These are phyloP conservation scores for Rhodotorula taiwanensis DNA, from an alignment of 768 basidiomycete species.

Conservation along the genomic window DNA sequence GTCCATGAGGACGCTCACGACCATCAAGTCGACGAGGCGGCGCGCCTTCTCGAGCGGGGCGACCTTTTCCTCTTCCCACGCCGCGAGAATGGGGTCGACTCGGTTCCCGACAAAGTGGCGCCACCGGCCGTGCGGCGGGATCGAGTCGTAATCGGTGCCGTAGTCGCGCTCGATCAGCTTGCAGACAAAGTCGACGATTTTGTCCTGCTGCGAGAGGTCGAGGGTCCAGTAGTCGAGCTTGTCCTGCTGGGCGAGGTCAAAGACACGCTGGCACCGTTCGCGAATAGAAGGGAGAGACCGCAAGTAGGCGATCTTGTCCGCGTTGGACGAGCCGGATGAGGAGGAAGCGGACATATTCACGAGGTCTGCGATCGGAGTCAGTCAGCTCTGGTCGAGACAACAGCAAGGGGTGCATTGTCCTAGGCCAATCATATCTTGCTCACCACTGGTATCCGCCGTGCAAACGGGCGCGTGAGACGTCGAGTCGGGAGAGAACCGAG, in stretches of 20 bases:
- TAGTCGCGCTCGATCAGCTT: slow-evolving; percentile 57
- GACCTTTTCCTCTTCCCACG: slow-evolving; percentile 28
- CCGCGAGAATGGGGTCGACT: slow-evolving; percentile 37
- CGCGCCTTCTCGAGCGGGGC: slow-evolving; percentile 53
- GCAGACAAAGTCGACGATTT: slow-evolving; percentile 46
- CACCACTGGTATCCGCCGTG: too few species aligned
- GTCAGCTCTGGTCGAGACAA: too few species aligned
- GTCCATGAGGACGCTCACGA: slow-evolving; percentile 85
- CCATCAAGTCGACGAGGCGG: slow-evolving; percentile 78
- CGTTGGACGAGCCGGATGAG: background rate
- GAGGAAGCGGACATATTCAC: background rate
- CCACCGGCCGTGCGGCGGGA: slow-evolving; percentile 63
- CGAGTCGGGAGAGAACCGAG: too few species aligned
- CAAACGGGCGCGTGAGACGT: too few species aligned
- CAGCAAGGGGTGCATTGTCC: too few species aligned
- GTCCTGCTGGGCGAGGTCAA: slow-evolving; percentile 65
- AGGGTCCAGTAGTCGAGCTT: slow-evolving; percentile 81
- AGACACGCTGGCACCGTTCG: slow-evolving; percentile 70
- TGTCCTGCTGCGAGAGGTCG: slow-evolving; percentile 64
- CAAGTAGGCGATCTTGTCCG: slow-evolving; percentile 52
- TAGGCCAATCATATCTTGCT: too few species aligned
- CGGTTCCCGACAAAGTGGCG: slow-evolving; percentile 55
- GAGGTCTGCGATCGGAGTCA: too few species aligned
- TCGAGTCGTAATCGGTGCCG: slow-evolving; percentile 59
- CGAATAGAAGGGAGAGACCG: slow-evolving; percentile 84